Evolutionary conservation across 2,329 filamentous ascomycete genomes (phyloP), one percentile per base, ranked within the genome.

Genomic region (Neonectria neomacrospora): DNA sequence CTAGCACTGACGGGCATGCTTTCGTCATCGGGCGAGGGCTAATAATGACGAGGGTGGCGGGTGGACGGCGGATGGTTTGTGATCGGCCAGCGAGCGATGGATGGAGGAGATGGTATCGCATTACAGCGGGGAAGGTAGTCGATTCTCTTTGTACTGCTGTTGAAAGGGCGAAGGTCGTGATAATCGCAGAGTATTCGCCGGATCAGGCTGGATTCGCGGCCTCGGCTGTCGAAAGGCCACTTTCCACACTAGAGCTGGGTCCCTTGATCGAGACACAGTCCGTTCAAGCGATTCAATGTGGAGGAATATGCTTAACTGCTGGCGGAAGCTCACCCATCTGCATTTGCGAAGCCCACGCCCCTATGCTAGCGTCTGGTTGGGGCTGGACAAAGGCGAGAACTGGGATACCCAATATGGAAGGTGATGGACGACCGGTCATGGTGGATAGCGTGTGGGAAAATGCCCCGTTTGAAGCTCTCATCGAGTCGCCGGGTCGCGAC

Each of bases 341-440:
- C 10, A 3, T 14, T 30, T 14, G 26, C 18, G n/a, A 18, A 32
- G 47, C 18, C 6, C 6, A 45, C 22, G 23, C 11, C 22, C 44
- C 7, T 14, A 28, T 7, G 16, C 44, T 47, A 26, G 22, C 41
- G 18, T 26, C 22, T 22, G 16, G 39, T 14, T 26, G 12, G 14
- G 11, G 8, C 20, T 28, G 26, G 23, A 7, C 20, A 16, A 14
- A n/a, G 32, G 23, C n/a, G 20, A 39, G 26, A 51, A 28, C 26
- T 39, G 55, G 44, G 8, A 58, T 44, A 14, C 60, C 45, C 45
- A 32, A 58, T 45, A 51, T 44, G 50, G 60, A 58, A 63, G 54
- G 50, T 54, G 37, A 58, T 11, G 18, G 37, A 39, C 20, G 23
- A n/a, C n/a, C n/a, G 22, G 9, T 23, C 10, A 48, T 32, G 10